Conservation (phyloP, 352 stramenopile species). For the Globisporangium solare region DNA sequence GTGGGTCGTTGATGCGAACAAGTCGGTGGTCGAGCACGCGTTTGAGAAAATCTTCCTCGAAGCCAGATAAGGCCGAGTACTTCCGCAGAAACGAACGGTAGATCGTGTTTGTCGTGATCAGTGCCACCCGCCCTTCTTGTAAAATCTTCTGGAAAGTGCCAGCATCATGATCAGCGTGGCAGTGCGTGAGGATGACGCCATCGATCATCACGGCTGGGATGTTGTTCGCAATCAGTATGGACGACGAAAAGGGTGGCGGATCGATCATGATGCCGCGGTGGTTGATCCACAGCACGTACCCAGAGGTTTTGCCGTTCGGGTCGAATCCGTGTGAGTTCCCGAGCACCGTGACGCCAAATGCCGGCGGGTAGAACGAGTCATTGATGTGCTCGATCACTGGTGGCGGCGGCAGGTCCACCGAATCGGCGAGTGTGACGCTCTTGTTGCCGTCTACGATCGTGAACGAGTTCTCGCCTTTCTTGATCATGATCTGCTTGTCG, state of each 20-base stretch:
- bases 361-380: constrained; percentile 90
- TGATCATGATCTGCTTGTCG: constrained; percentile 63
- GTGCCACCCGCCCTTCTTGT: constrained; percentile 89
- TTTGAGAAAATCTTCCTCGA: constrained; percentile 88
- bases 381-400: constrained; percentile 30
- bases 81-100: constrained; percentile 96
- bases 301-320: constrained; percentile 89
- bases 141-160: constrained; percentile 97
- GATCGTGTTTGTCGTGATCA: constrained; percentile 96
- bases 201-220: constrained; percentile 93
- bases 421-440: constrained; percentile 53
- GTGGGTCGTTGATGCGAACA: constrained; percentile 91
- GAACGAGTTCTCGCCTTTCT: constrained; percentile 60
- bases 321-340: constrained; percentile 96
- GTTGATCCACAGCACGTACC: constrained; percentile 97
- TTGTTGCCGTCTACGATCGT: constrained; percentile 59
- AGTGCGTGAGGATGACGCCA: constrained; percentile 96
- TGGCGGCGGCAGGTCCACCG: constrained; percentile 46
- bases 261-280: constrained; percentile 96
- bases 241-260: constrained; percentile 89
- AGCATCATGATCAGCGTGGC: constrained; percentile 95
- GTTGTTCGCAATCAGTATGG: constrained; percentile 81
- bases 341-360: constrained; percentile 94
- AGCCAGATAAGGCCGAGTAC: constrained; percentile 92
- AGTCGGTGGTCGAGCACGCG: constrained; percentile 89